Conservation (phyloP, 768 basidiomycete genomes). For the Psilocybe azurescens region DNA sequence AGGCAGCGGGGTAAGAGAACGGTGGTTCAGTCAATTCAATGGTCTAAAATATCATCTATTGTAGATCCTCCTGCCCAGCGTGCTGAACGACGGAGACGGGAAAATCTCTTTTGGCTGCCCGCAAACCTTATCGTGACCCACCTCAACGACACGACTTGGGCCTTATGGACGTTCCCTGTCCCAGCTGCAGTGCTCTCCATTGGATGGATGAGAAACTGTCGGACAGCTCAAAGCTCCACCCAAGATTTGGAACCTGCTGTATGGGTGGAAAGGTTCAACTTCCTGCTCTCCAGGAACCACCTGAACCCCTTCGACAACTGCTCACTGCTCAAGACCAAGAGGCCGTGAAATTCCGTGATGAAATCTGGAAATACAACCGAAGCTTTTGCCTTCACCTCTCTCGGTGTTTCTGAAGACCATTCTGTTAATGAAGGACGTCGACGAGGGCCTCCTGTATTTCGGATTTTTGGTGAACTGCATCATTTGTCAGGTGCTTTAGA, state of each 20-base stretch:
- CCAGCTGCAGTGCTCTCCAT: constrained; percentile 39
- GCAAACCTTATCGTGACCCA: neutral
- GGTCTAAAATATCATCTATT: neutral
- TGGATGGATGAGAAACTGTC: constrained; percentile 35
- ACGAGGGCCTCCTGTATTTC: constrained; percentile 33
- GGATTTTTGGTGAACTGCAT: constrained; percentile 39
- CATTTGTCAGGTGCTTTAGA: constrained; percentile 40
- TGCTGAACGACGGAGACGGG: neutral
- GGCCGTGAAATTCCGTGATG: constrained; percentile 33
- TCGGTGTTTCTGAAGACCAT: constrained; percentile 36
- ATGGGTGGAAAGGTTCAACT: constrained; percentile 37
- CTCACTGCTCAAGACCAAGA: constrained; percentile 15
- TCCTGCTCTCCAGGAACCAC: constrained; percentile 23
- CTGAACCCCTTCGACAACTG: constrained; percentile 29
- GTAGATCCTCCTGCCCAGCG: neutral
- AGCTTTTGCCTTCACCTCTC: constrained; percentile 44
- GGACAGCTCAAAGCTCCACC: constrained; percentile 14
- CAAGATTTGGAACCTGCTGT: constrained; percentile 42
- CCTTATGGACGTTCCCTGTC: constrained; percentile 39
- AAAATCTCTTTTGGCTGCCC: neutral
- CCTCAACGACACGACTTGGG: constrained; percentile 33
- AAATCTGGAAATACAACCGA: constrained; percentile 47
- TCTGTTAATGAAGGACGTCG: constrained; percentile 24
- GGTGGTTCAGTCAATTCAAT: too few relatives aligned
- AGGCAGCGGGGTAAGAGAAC: too few relatives aligned